Conservation (phyloP, 352 stramenopile species). For the Phytophthora sp. region DNA sequence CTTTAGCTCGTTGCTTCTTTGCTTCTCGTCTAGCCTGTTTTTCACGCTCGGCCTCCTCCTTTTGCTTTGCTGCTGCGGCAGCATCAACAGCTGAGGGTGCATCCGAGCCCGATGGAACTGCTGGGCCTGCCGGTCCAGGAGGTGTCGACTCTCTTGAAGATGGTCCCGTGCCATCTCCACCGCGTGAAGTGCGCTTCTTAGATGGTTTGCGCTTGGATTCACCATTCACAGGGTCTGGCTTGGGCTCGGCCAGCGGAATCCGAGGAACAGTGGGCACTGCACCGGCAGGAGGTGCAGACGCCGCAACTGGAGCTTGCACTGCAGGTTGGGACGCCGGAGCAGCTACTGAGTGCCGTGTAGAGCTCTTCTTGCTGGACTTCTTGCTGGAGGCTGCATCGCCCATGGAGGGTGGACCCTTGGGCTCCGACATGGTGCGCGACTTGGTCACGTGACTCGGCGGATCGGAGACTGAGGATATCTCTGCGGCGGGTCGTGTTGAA, state of each 20-base stretch:
- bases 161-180: not conserved
- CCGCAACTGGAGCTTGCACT: constrained; percentile 4
- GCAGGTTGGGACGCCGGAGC: constrained; percentile 12
- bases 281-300: constrained; percentile 13
- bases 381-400: constrained; percentile 8
- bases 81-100: constrained; percentile 8
- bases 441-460: not conserved
- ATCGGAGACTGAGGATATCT: constrained; percentile 3
- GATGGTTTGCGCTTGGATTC: constrained; percentile 41
- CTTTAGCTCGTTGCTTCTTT: constrained; percentile 58
- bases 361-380: constrained; percentile 50
- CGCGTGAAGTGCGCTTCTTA: constrained; percentile 46
- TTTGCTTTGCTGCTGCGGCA: constrained; percentile 33
- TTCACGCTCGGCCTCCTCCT: constrained; percentile 46
- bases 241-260: constrained; percentile 54
- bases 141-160: constrained; percentile 3
- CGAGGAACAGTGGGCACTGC: constrained; percentile 44
- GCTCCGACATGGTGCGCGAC: constrained; percentile 39
- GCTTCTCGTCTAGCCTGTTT: constrained; percentile 50
- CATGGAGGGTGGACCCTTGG: constrained; percentile 27
- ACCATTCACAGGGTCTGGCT: constrained; percentile 10
- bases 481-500: constrained; percentile 16
- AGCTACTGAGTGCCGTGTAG: constrained; percentile 13
- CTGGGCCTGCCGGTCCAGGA: constrained; percentile 15
- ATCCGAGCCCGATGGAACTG: constrained; percentile 8